A percentile compares a stretch with the other conserved stretches of the same genome.
Conservation (phyloP, 2,329 filamentous ascomycete species). For the Fusarium sp. region DNA sequence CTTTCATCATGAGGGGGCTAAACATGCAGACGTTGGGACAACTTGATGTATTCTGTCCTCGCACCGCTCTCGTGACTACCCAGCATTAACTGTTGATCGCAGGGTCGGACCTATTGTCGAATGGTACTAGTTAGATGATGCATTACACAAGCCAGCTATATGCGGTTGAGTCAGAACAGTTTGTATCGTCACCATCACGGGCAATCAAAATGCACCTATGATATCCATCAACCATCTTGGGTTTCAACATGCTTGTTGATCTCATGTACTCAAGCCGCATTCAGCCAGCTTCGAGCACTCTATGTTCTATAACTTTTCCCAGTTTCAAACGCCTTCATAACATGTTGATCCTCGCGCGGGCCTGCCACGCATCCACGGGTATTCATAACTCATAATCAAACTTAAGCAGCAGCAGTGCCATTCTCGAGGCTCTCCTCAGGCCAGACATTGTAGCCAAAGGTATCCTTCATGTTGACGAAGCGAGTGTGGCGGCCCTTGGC, state of each 20-base stretch:
- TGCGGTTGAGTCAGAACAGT: background rate
- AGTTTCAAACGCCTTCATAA: constrained; percentile 24
- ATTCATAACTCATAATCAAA: constrained; percentile 24
- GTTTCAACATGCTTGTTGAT: background rate
- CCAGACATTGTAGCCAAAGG: constrained; percentile 80
- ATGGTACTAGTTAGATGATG: background rate
- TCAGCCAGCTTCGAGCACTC: background rate
- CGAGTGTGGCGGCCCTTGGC: constrained; percentile 72
- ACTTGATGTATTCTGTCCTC: background rate
- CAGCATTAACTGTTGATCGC: too few species aligned
- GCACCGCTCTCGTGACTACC: background rate
- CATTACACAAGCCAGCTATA: background rate
- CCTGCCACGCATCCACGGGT: constrained; percentile 23
- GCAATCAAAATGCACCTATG: background rate
- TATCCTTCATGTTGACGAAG: constrained; percentile 87
- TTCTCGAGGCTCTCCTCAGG: constrained; percentile 61
- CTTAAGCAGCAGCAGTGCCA: constrained; percentile 27
- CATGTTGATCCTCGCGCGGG: constrained; percentile 8
- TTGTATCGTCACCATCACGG: background rate
- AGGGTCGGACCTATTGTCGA: background rate
- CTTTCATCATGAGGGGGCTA: background rate
- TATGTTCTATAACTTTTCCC: constrained; percentile 12
- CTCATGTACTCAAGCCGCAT: background rate
- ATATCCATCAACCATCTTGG: background rate
- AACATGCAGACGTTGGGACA: background rate